Base-by-base conservation (phyloP, 2,329 filamentous ascomycete species). In the Salinomyces thailandicus region DNA sequence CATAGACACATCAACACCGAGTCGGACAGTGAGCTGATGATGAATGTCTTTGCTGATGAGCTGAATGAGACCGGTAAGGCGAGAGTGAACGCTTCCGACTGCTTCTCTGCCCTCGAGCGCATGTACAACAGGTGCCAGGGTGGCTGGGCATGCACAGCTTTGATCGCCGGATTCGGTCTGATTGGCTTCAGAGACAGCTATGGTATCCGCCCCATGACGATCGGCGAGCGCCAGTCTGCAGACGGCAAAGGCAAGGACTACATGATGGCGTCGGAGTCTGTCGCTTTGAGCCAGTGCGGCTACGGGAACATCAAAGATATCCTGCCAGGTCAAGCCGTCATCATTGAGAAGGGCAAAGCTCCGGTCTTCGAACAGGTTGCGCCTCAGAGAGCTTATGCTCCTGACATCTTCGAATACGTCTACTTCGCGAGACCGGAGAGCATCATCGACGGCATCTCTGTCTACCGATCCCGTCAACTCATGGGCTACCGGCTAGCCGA, bases 1-100 rank as follows among this genome's bases (percentile, higher is more conserved):
- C 84, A 84, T 55, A 74, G 85, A 48, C 85, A 93, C 59, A 82
- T 91, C 67, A 94, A 93, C 62, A 87, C 85, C 18, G 85, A 93
- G 53, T 86, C 80, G 39, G 85, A 93, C 63, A 85, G 79, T 49
- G 86, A 93, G 64, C 64, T 89, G 43, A 83, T 91, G 68, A 70
- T 94, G 43, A 94, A 94, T 61, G 73, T 93, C 48, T 93, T 89
- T 49, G 87, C 86, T 16, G 76, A 83, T 58, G 81, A 83, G 58
- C 72, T 91, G 32, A 80, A 81, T 47, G 77, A 85, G 62, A 84
- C 81, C 17, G 80, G 81, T 50, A 91, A 91, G 63, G 75, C 80
- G 38, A 79, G 84, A 62, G 79, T 85, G 45, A 89, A 89, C 53
- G 68, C 73, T 39, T 76, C 80, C 36, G 85, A 91, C 60, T 72